Evolutionary conservation across 257 asterid genomes (phyloP), one percentile per base, ranked within the genome.

Genomic region (Phtheirospermum japonicum): DNA sequence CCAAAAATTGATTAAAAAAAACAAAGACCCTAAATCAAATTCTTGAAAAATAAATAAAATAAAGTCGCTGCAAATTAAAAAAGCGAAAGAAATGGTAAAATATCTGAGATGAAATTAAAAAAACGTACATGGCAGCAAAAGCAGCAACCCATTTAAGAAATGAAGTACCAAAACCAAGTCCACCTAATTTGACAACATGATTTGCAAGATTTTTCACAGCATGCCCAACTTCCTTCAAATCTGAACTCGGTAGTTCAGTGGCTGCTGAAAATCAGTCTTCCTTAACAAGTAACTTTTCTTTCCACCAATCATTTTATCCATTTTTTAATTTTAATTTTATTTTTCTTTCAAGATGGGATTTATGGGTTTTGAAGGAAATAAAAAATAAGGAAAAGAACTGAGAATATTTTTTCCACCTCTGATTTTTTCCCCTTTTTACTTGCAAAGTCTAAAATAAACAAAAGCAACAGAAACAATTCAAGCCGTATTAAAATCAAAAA

Each of bases 101-200:
- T n/a, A n/a, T n/a, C n/a, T n/a, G n/a, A n/a, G n/a, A n/a, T n/a
- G n/a, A n/a, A n/a, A n/a, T n/a, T n/a, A n/a, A n/a, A n/a, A n/a
- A n/a, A n/a, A n/a, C n/a, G n/a, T n/a, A n/a, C n/a, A n/a, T n/a
- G n/a, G n/a, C n/a, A n/a, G n/a, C n/a, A n/a, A n/a, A n/a, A n/a
- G n/a, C n/a, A n/a, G n/a, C n/a, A n/a, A n/a, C n/a, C n/a, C n/a
- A n/a, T n/a, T n/a, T n/a, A n/a, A n/a, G n/a, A n/a, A n/a, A n/a
- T n/a, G n/a, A n/a, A n/a, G n/a, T n/a, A n/a, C n/a, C n/a, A n/a
- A 84, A 65, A 36, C 98, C 98, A 54, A 86, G 77, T 0, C 84
- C 83, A 2, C 88, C 96, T 0, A 85, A 87, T 70, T 37, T 71
- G 37, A 90, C 30, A 2, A 85, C 88, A 69, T 90, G 98, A 61